Base-by-base conservation (phyloP, 768 basidiomycete species). In the Xanthoconium stramineum region DNA sequence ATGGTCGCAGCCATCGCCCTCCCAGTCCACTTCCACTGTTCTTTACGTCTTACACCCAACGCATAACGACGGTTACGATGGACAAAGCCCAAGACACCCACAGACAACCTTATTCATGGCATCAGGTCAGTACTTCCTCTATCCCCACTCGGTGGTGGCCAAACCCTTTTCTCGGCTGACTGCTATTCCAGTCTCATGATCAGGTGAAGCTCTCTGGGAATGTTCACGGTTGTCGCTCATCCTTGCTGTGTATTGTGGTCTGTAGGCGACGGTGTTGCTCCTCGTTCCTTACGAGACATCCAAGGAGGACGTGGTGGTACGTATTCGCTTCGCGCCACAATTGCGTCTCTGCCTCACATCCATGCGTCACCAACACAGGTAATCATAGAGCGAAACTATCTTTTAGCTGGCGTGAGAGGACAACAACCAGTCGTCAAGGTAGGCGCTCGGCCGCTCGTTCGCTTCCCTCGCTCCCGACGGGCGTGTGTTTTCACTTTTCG, bases 371-470 rank as follows among this genome's bases (percentile, higher is more conserved):
- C 29, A 35, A 20, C 43, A 32, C 56, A 91, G 89, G 88, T 91
- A 47, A 74, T 80, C 51, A 86, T 92, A 59, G 89, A 91, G 58
- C 79, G 81, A 48, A 80, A 86, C 58, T 78, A 84, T 65, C 78
- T 92, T 35, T 75, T 92, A 29, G 90, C 89, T 30, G 87, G 86
- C 3, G 85, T 91, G 13, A 82, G 80, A 53, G 86, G 83, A 11
- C 83, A 85, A 52, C 75, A 83, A 24, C 83, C 89, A 5, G 79
- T 85, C 15, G 81, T 92, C 55, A 91, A 92, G 79, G 90, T 86
- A 62, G 57, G 77, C 62, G 35, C 38, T 33, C 33, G n/a, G 24
- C 24, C 24, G 24, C 24, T 24, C 36, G 1, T 7, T 51, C 53
- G 32, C 13, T 28, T 24, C 24, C 24, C 24, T 24, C 24, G 24